These are phyloP conservation scores for Euphrasia arctica DNA, from an alignment of 305 asterid species.

Conservation along the genomic window DNA sequence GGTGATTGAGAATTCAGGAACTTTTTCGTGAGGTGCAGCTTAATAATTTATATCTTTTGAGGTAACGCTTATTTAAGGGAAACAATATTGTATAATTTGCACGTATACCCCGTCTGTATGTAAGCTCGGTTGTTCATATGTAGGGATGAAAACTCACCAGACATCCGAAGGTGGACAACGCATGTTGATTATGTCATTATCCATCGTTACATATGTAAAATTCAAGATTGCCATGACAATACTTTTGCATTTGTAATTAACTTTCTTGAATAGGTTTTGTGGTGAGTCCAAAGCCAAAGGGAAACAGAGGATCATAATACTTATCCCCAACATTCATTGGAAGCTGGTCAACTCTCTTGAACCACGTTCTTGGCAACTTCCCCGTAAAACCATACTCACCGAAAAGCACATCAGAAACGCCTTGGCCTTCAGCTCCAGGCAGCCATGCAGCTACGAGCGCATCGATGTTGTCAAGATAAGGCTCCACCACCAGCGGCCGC, in stretches of 20 bases:
- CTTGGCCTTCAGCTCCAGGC: constrained; percentile 7
- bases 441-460: constrained; percentile 3
- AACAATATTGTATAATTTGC: too few species aligned
- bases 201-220: background rate
- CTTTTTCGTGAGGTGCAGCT: too few species aligned
- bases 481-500: background rate
- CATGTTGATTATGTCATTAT: background rate
- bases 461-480: background rate
- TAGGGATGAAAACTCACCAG: too few species aligned
- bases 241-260: too few species aligned
- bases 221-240: background rate
- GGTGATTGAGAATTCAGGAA: too few species aligned
- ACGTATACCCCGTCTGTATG: too few species aligned
- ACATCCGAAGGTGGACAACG: background rate
- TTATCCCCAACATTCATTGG: constrained; percentile 1
- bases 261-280: background rate
- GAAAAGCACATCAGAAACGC: background rate
- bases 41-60: too few species aligned
- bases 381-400: background rate
- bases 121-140: too few species aligned
- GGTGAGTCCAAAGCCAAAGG: constrained; percentile 1
- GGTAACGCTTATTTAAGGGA: too few species aligned
- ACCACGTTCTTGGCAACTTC: background rate
- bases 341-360: constrained; percentile 6
- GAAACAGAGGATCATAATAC: constrained; percentile 7